Base-by-base conservation (phyloP, 2,329 filamentous ascomycete genomes). In the Chaetothyriales sp. region DNA sequence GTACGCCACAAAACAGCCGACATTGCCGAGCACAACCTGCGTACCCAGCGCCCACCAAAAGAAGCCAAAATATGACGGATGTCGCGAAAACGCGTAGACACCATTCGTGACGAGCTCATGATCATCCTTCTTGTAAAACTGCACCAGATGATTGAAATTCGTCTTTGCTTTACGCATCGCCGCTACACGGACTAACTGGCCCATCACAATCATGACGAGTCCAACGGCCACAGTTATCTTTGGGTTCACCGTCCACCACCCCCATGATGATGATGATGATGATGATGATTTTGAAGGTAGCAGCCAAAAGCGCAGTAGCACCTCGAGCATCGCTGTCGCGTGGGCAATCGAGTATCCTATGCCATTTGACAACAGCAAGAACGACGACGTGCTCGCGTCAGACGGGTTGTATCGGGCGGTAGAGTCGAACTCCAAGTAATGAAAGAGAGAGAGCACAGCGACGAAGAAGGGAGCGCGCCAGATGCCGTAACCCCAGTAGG, bases 31-130 rank as follows among this genome's bases (percentile, higher is more conserved):
- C 51, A 94, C 80, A 44, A 97, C 64, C 73, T 98, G 92, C 10
- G 89, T 95, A 4, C 92, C 92, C n/a, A 97, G 64, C 0, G 86
- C 88, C 90, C 90, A 98, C 82, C 89, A 97, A 69, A 95, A 98
- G 72, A 95, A 98, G 2, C 90, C 92, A 71, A 97, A 95, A 69
- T 98, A 98, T 54, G 85, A 85, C 10, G 92, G 92, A 67, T 98
- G 92, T 20, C 92, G 75, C 49, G 94, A 71, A 45, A 77, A 67
- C 6, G 73, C 71, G 67, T 97, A 98, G 33, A 97, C 71, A 0
- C 92, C 92, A 25, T 73, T 73, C 0, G 85, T 94, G 2, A 98
- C 86, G n/a, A 98, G 76, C 46, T 74, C 74, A 67, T 98, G 92
- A 1, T 79, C 80, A 3, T 81, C 76, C 62, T 81, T 84, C 56